A percentile compares a stretch with the other conserved stretches of the same genome.
phyloP scores from a whole-genome alignment of 768 basidiomycete species.

The Agaricus blazei region DNA sequence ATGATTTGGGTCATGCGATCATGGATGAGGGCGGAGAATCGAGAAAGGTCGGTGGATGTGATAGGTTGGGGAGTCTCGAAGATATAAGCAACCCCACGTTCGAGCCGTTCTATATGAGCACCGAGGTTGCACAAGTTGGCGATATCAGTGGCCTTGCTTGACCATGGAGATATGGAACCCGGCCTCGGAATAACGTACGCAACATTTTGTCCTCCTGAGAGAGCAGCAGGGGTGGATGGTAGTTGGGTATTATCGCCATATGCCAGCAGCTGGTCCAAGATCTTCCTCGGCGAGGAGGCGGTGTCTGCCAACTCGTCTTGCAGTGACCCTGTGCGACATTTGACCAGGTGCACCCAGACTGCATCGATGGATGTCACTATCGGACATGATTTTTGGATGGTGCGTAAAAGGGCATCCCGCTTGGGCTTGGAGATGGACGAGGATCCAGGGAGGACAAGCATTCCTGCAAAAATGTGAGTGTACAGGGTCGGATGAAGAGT shows the following conservation, averaged over 20 bases:
- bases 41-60: constrained; percentile 39
- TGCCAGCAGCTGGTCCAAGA: constrained; percentile 66
- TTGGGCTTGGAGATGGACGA: constrained; percentile 73
- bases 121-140: constrained; percentile 80
- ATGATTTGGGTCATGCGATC: constrained; percentile 97
- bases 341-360: constrained; percentile 82
- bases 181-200: constrained; percentile 77
- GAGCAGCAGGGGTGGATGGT: constrained; percentile 31
- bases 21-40: constrained; percentile 69
- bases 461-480: constrained; percentile 20
- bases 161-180: constrained; percentile 98
- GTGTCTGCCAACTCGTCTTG: constrained; percentile 42
- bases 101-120: constrained; percentile 69
- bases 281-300: constrained; percentile 39
- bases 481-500: not conserved
- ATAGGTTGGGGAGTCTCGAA: constrained; percentile 44
- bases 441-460: constrained; percentile 77
- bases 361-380: constrained; percentile 70
- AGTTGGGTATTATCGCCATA: constrained; percentile 79
- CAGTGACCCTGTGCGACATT: constrained; percentile 41
- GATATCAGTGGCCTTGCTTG: constrained; percentile 98
- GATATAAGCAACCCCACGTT: constrained; percentile 74
- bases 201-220: constrained; percentile 36
- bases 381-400: constrained; percentile 48
- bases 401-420: constrained; percentile 57